Evolutionary conservation across 345 rosid species (phyloP), one percentile per base, ranked within the genome.

Genomic region (Populus deltoides): DNA sequence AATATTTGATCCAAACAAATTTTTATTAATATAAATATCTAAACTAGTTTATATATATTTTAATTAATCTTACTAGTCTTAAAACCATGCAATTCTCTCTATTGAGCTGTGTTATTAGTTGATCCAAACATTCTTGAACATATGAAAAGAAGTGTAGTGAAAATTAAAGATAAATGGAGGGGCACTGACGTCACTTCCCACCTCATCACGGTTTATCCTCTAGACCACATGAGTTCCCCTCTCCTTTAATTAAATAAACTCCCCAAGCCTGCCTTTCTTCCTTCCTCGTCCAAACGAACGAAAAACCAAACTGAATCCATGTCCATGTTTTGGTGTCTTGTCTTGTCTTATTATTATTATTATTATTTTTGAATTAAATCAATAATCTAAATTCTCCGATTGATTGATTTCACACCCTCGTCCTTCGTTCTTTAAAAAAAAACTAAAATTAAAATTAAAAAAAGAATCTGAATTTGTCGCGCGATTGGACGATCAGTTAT

Each of bases 401-500:
- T 16, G 57, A 51, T 51, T 47, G 53, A 4, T 47, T 16, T 17
- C 22, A n/a, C 57, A 25, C 43, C 73, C 11, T 24, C 57, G 8
- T 53, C 35, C 20, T 66, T 31, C 68, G 22, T 31, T 66, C 33
- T 31, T 65, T 15, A 25, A 13, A 12, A 65, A 12, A 65, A 29
- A 65, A 12, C 10, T 17, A 22, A 41, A 12, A n/a, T 0, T 7
- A 53, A 53, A 53, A 53, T 17, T 27, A 0, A 7, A 6, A 45
- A 24, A 13, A 66, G 55, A 25, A 38, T 24, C 53, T n/a, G 18
- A 66, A 72, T 38, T 66, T 25, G 72, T 77, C 81, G 72, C 36
- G 80, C 61, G 77, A 79, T 78, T 79, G 59, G 75, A 33, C 81
- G 77, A 73, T 73, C 73, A 72, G 22, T 38, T 25, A 39, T 66